A percentile compares a stretch with the other conserved stretches of the same genome.
These are phyloP conservation scores for Biscogniauxia sp. DNA, from an alignment of 2,329 filamentous ascomycete genomes.

Conservation along the genomic window DNA sequence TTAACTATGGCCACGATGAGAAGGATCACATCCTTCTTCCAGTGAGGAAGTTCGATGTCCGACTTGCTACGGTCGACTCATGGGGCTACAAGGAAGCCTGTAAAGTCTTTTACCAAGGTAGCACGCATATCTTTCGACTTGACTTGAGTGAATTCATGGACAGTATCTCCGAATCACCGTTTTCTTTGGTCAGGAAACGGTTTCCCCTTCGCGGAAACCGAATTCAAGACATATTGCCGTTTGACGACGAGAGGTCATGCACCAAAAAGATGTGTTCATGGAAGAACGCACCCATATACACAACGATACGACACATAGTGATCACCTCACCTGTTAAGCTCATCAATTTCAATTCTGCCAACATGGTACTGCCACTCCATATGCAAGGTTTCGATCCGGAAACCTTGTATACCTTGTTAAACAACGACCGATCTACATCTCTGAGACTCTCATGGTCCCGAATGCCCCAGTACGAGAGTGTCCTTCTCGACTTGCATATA, in stretches of 20 bases:
- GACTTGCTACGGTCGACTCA: constrained; percentile 9
- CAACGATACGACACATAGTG: constrained; percentile 21
- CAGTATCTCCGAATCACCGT: background rate
- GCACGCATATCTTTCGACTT: constrained; percentile 23
- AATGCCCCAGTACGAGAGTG: constrained; percentile 25
- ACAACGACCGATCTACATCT: constrained; percentile 21
- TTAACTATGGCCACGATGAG: constrained; percentile 10
- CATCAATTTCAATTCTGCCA: constrained; percentile 9
- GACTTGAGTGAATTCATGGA: background rate
- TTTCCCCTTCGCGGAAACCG: constrained; percentile 17
- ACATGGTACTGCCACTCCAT: background rate
- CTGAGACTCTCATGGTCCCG: constrained; percentile 27
- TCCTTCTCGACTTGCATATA: constrained; percentile 26
- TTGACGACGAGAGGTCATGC: constrained; percentile 18
- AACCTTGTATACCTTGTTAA: constrained; percentile 13
- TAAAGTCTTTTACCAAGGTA: constrained; percentile 12
- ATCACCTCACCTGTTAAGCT: constrained; percentile 23
- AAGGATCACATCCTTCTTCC: constrained; percentile 23
- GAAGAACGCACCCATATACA: constrained; percentile 8
- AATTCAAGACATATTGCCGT: constrained; percentile 21
- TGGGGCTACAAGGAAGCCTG: constrained; percentile 13
- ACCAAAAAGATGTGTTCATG: constrained; percentile 5
- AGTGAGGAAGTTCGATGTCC: constrained; percentile 10
- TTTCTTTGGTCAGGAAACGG: background rate
- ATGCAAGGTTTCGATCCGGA: constrained; percentile 4